Conservation (phyloP, 164 flowering plant species). For the Amborella trichopoda region DNA sequence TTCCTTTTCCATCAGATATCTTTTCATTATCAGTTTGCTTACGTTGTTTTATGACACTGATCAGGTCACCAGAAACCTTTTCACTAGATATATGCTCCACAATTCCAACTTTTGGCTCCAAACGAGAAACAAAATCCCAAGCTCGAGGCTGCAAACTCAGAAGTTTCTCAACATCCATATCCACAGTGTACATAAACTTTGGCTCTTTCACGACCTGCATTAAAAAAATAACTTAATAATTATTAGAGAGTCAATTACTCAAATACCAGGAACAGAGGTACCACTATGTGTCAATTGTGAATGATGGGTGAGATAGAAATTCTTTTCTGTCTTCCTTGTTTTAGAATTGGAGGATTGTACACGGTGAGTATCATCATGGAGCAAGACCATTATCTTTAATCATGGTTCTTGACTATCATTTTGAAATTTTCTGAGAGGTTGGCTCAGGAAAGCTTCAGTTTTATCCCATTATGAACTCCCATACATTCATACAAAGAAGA, state of each 20-base stretch:
- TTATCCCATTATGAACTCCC: no score
- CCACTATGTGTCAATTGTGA: neutral
- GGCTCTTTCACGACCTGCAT: constrained; percentile 68
- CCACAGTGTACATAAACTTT: constrained; percentile 88
- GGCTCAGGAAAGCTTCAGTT: no score
- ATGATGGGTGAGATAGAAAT: neutral
- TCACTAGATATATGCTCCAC: constrained; percentile 43
- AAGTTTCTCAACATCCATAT: constrained; percentile 74
- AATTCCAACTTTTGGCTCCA: constrained; percentile 73
- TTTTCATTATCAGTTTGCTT: constrained; percentile 15
- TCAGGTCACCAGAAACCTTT: constrained; percentile 43
- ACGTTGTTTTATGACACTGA: constrained; percentile 29
- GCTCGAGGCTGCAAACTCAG: constrained; percentile 61
- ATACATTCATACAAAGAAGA: no score
- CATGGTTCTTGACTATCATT: no score
- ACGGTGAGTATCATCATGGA: neutral
- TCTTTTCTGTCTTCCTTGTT: neutral
- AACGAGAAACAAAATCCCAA: constrained; percentile 60
- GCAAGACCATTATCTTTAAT: neutral
- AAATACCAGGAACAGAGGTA: neutral
- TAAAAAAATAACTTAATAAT: neutral
- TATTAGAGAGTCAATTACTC: neutral
- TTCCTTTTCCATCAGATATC: constrained; percentile 9
- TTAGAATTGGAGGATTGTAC: neutral
- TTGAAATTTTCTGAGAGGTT: no score